Evolutionary conservation across 306 rosid species (phyloP).

Genomic region (Begonia masoniana): DNA sequence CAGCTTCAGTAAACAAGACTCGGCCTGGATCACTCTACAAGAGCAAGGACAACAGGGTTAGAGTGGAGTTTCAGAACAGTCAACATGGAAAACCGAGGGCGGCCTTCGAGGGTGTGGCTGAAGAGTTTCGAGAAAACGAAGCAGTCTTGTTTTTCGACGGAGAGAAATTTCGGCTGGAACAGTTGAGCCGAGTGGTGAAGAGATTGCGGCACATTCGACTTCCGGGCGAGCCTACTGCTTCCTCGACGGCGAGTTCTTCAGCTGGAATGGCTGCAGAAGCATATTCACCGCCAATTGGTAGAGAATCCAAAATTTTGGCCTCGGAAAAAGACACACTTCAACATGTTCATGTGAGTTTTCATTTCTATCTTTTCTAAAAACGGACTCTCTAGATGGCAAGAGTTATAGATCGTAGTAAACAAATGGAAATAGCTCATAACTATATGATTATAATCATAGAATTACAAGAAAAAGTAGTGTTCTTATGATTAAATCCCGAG

Average conservation of each 20-base stretch:
- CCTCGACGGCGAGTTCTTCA: slow-evolving; percentile 2
- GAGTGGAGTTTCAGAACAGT: slow-evolving; percentile 11
- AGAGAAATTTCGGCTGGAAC: slow-evolving; percentile 9
- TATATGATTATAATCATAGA: too few relatives aligned
- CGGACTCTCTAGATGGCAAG: too few relatives aligned
- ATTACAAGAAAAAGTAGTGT: too few relatives aligned
- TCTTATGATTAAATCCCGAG: too few relatives aligned
- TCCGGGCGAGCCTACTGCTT: slow-evolving; percentile 12
- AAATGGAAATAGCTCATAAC: too few relatives aligned
- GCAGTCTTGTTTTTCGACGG: slow-evolving; percentile 13
- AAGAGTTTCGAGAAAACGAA: slow-evolving; percentile 10
- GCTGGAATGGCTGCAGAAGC: slow-evolving; percentile 8
- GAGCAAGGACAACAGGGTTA: slow-evolving; percentile 13
- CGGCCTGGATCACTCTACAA: slow-evolving; percentile 9
- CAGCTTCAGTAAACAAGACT: slow-evolving; percentile 13
- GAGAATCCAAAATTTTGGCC: slow-evolving; percentile 5
- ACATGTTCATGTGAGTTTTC: slow-evolving; percentile 1
- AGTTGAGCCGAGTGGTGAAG: slow-evolving; percentile 15
- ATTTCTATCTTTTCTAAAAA: not conserved
- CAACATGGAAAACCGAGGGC: slow-evolving; percentile 11
- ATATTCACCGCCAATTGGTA: slow-evolving; percentile 4
- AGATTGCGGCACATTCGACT: slow-evolving; percentile 12
- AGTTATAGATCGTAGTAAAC: too few relatives aligned
- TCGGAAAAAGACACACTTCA: slow-evolving; percentile 5
- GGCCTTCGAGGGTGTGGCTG: slow-evolving; percentile 11